Evolutionary conservation across 1,284 basidiomycete genomes (phyloP), one percentile per base, ranked within the genome.

Genomic region (Athelia psychrophila): DNA sequence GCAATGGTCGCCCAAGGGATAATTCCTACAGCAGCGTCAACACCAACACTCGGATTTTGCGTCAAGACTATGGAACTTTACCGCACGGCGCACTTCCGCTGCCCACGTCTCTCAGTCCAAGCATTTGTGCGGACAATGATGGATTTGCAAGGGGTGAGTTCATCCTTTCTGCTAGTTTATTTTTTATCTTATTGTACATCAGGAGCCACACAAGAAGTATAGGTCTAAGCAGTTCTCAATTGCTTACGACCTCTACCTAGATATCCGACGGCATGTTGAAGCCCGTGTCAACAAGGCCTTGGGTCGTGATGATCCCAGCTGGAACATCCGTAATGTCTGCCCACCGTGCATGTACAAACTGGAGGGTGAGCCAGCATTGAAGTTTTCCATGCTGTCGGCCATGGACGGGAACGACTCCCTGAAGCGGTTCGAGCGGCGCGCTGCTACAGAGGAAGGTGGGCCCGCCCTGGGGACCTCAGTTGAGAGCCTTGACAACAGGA

Each of bases 91-190:
- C 52, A 46, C n/a, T 48, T 54, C 2, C 51, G 49, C 0, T 54
- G 49, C 30, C 59, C 59, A 2, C 51, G 47, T 0, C 36, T 58
- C 1, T 49, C 50, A 1, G 48, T 60, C 1, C 53, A 62, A 24
- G 44, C 50, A 3, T 62, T 56, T 48, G 42, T 56, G 20, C 53
- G 53, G 30, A 52, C 51, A 4, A 38, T 58, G 0, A 52, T 32
- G 10, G 53, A 62, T 23, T 44, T 59, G 0, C 59, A 60, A 20
- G 18, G 2, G 16, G 47, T 22, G 42, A 52, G 22, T n/a, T n/a
- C n/a, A n/a, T n/a, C n/a, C n/a, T n/a, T n/a, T n/a, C 27, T 52
- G n/a, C 57, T 60, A 6, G 44, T 51, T 49, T 0, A 56, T 38
- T 55, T 45, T 9, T 48, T 49, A 44, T 49, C 16, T 22, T 6